Evolutionary conservation across 306 rosid species (phyloP), one percentile per base, ranked within the genome.

Genomic region (Elaeagnus macrophylla): DNA sequence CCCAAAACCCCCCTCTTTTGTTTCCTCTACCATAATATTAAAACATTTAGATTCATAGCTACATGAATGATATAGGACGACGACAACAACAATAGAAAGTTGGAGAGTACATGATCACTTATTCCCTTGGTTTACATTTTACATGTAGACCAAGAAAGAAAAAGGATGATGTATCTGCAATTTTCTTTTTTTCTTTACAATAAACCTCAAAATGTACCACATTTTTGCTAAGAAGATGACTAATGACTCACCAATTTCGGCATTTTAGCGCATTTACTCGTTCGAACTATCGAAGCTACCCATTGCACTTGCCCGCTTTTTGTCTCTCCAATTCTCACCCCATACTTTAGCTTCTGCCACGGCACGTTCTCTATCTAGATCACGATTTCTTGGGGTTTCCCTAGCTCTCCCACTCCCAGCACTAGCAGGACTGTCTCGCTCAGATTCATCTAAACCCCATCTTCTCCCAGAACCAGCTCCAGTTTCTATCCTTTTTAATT

Each of bases 281-380:
- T 79, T 79, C 19, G 97, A 75, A 64, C 87, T 79, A 69, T 91
- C 96, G 52, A 91, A 91, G 85, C 95, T 91, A 39, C 87, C 95
- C 81, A 75, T 56, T 1, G 64, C 89, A 20, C 74, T 77, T 20
- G 95, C 95, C 40, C 89, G 69, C 73, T 88, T 93, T 67, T 80
- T 84, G 50, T 87, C 99, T 65, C 96, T 82, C 95, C 95, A 93
- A 64, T 93, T 93, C 76, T 93, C 96, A 7, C 49, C 49, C 49
- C 49, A 45, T 45, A 45, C 49, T 45, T 45, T 45, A 6, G 19
- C 49, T 17, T 45, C 99, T 7, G 99, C 99, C 20, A 93, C 99
- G 0, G 88, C 96, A 6, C 96, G 93, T 54, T 93, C 99, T 72
- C 99, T 64, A 54, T 93, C 95, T 32, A 93, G 67, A 77, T 93